Percentiles rank a stretch among this genome's conserved stretches.
These are phyloP conservation scores for Pestalotiopsis sp. DNA, from an alignment of 2,329 filamentous ascomycete genomes.

Conservation along the genomic window DNA sequence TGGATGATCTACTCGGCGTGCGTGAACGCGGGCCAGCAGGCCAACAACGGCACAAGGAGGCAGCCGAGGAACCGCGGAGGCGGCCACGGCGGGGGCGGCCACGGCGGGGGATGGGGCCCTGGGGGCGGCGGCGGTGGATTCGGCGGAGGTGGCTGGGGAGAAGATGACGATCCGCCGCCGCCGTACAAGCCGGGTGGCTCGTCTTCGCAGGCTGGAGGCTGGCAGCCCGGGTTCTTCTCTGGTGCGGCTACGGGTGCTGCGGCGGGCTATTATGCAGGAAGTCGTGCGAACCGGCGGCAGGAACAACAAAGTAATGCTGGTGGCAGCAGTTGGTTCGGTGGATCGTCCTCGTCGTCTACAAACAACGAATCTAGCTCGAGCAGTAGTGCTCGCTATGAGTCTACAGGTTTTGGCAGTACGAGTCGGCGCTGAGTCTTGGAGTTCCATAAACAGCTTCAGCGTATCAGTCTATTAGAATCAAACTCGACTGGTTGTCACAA, in stretches of 20 bases:
- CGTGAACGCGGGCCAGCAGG: conserved; percentile 21
- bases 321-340: conserved; percentile 20
- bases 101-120: conserved; percentile 43
- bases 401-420: conserved; percentile 75
- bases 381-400: conserved; percentile 60
- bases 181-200: conserved; percentile 49
- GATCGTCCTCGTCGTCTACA: conserved; percentile 35
- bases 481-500: too few relatives aligned
- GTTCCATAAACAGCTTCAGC: not conserved
- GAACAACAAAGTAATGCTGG: conserved; percentile 27
- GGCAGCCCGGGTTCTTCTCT: conserved; percentile 77
- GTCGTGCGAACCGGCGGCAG: conserved; percentile 36
- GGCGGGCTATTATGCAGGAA: conserved; percentile 67
- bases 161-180: conserved; percentile 54
- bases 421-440: conserved; percentile 49
- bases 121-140: conserved; percentile 38
- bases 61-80: conserved; percentile 34
- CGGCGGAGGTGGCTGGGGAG: conserved; percentile 31
- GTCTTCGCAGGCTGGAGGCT: conserved; percentile 44
- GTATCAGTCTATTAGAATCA: not conserved
- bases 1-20: conserved; percentile 67
- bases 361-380: conserved; percentile 36
- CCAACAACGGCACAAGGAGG: conserved; percentile 14
- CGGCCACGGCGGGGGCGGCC: conserved; percentile 41
- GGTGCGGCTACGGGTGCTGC: conserved; percentile 71